A percentile compares a stretch with the other conserved stretches of the same genome.
Conservation (phyloP, 2,329 filamentous ascomycete species). For the Podosphaera aphanis region DNA sequence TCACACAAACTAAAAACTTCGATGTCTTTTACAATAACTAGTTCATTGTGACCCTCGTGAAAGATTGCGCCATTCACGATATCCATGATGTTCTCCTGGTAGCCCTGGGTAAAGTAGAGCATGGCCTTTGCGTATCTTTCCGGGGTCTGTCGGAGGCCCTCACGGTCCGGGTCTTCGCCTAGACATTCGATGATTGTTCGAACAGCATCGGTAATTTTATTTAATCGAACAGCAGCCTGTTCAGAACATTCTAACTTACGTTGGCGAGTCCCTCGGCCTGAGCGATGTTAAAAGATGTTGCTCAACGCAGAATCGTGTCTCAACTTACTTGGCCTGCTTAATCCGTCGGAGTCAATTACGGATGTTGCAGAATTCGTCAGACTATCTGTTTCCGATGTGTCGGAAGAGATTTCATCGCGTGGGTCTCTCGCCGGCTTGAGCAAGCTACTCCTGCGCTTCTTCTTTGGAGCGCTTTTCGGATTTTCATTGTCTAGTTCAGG, state of each 20-base stretch:
- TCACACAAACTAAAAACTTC: slow-evolving; percentile 84
- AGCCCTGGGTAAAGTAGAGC: slow-evolving; percentile 89
- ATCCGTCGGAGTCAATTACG: slow-evolving; percentile 36
- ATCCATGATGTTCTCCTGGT: slow-evolving; percentile 79
- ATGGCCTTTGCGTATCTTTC: slow-evolving; percentile 85
- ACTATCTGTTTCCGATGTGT: slow-evolving; percentile 2
- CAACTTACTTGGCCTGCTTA: slow-evolving; percentile 31
- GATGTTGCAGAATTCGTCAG: slow-evolving; percentile 27
- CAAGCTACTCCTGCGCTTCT: too few relatives aligned
- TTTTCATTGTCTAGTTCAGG: background rate
- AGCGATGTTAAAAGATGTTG: slow-evolving; percentile 1
- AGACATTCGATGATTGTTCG: slow-evolving; percentile 44
- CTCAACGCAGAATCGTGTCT: background rate
- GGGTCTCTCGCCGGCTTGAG: background rate
- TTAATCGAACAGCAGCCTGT: slow-evolving; percentile 26
- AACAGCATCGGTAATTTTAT: slow-evolving; percentile 37
- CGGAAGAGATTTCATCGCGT: too few relatives aligned
- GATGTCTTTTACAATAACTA: slow-evolving; percentile 96
- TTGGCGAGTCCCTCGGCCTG: slow-evolving; percentile 39
- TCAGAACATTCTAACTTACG: slow-evolving; percentile 32
- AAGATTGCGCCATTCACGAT: slow-evolving; percentile 90
- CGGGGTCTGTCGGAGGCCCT: slow-evolving; percentile 44
- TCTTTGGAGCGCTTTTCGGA: too few relatives aligned
- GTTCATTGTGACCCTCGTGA: slow-evolving; percentile 86
- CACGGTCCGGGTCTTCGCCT: slow-evolving; percentile 42